Base-by-base conservation (phyloP, 768 basidiomycete species). In the Rhodotorula kratochvilovae region DNA sequence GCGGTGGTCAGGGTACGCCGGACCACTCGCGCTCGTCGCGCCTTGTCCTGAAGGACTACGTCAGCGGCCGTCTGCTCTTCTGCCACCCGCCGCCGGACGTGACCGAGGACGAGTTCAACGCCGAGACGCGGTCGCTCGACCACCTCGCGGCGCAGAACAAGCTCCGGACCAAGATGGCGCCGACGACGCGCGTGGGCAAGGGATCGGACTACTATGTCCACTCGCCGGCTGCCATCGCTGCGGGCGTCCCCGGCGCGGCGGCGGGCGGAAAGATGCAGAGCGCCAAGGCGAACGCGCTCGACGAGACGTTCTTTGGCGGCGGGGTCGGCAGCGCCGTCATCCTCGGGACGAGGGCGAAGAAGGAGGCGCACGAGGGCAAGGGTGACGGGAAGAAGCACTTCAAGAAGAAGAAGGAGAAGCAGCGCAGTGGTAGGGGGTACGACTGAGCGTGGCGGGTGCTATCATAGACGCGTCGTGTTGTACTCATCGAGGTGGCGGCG, bases 11-110 rank as follows among this genome's bases (percentile, higher is more conserved):
- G 82, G 96, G 96, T 54, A 96, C 94, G 81, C 94, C 95, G 17
- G 96, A 99, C 78, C 93, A 97, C 79, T 92, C 96, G 42, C 88
- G 92, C 62, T 87, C 96, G 0, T 91, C 95, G 25, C 87, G 96
- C 68, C 89, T 89, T 78, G 84, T 99, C 66, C 84, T 99, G 60
- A 99, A 99, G 80, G 96, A 99, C 81, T 99, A 94, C 78, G 93
- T 98, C 70, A 93, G 90, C 76, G 96, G 90, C 35, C 92, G 91
- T 77, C 84, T 99, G 1, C 84, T 98, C 16, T 97, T 86, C 80
- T 92, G 91, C 74, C 90, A 95, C 74, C 87, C 95, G n/a, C 92
- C 94, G 2, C 83, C 83, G 15, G 86, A 82, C 19, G 80, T 86
- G 7, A 78, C 85, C 3, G 85, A 88, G 42, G 84, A 85, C 59